Percentiles rank a stretch among this genome's conserved stretches.
phyloP scores from a whole-genome alignment of 1,284 basidiomycete species.

The Termitomyces sp. region DNA sequence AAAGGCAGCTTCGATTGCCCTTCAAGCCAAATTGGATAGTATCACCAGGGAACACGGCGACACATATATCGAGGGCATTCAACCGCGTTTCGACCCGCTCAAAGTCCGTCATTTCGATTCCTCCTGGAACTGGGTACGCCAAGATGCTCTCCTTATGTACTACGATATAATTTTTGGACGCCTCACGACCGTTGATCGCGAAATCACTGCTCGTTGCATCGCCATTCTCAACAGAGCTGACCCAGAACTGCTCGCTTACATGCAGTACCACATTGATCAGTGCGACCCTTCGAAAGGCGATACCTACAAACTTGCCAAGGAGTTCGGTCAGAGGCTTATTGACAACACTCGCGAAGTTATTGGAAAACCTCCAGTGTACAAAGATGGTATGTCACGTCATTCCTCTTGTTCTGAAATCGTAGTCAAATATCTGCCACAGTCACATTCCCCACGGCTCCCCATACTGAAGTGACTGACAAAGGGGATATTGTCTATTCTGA shows the following conservation, averaged over 20 bases:
- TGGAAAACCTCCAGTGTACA: conserved; percentile 82
- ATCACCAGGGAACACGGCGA: conserved; percentile 91
- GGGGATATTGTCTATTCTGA: conserved; percentile 96
- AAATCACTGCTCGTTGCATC: conserved; percentile 97
- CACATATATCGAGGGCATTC: conserved; percentile 89
- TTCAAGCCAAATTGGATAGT: conserved; percentile 86
- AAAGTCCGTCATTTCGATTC: conserved; percentile 98
- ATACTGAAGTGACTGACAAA: conserved; percentile 88
- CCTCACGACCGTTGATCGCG: conserved; percentile 87
- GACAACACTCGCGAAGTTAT: conserved; percentile 90
- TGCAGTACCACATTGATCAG: conserved; percentile 92
- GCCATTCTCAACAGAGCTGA: conserved; percentile 97
- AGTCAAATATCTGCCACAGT: conserved; percentile 42
- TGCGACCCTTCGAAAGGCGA: conserved; percentile 83
- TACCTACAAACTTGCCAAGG: conserved; percentile 90
- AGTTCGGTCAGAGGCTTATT: conserved; percentile 94
- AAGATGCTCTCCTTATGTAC: conserved; percentile 93
- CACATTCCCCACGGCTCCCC: conserved; percentile 96
- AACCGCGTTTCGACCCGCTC: conserved; percentile 88
- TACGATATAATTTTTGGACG: conserved; percentile 97
- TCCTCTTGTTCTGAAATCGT: background rate
- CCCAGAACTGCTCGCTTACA: conserved; percentile 83
- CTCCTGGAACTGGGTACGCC: conserved; percentile 98
- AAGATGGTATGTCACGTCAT: conserved; percentile 70
- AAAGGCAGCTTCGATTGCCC: conserved; percentile 64